Conservation (phyloP, 2,329 filamentous ascomycete species). For the Calcarisporium arbuscula region DNA sequence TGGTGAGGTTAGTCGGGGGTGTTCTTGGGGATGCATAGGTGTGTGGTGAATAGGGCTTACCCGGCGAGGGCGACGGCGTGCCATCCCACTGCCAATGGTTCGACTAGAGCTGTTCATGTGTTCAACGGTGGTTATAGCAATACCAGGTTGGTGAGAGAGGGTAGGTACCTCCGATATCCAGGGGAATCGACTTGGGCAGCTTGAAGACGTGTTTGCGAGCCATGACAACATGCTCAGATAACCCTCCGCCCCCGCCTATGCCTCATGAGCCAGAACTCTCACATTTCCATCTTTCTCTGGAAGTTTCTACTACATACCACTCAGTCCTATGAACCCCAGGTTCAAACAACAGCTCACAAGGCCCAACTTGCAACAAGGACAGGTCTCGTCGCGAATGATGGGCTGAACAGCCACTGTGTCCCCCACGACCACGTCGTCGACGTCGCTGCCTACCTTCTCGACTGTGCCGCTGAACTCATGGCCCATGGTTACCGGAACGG, state of each 20-base stretch:
- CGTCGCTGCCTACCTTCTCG: conserved; percentile 47
- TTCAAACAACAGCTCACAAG: conserved; percentile 53
- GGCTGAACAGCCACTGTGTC: conserved; percentile 55
- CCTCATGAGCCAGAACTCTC: too few relatives aligned
- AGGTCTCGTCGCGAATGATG: conserved; percentile 50
- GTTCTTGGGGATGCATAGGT: too few relatives aligned
- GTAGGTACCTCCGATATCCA: conserved; percentile 49
- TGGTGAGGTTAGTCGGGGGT: too few relatives aligned
- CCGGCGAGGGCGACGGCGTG: conserved; percentile 40
- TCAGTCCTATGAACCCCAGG: conserved; percentile 24
- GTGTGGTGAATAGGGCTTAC: too few relatives aligned
- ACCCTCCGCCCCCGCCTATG: conserved; percentile 51
- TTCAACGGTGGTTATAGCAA: too few relatives aligned
- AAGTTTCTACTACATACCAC: too few relatives aligned
- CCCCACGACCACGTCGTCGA: conserved; percentile 41
- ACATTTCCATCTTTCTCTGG: too few relatives aligned
- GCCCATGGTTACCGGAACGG: conserved; percentile 53
- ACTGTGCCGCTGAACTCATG: conserved; percentile 60
- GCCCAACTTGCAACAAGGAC: conserved; percentile 45
- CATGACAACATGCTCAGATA: conserved; percentile 48
- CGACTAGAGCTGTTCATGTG: too few relatives aligned
- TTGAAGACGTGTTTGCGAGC: conserved; percentile 40
- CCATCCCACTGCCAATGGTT: conserved; percentile 43
- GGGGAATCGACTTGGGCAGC: conserved; percentile 41
- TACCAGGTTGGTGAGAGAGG: too few relatives aligned